Base-by-base conservation (phyloP, 495 filamentous ascomycete genomes). In the Chaetomium cochliodes region DNA sequence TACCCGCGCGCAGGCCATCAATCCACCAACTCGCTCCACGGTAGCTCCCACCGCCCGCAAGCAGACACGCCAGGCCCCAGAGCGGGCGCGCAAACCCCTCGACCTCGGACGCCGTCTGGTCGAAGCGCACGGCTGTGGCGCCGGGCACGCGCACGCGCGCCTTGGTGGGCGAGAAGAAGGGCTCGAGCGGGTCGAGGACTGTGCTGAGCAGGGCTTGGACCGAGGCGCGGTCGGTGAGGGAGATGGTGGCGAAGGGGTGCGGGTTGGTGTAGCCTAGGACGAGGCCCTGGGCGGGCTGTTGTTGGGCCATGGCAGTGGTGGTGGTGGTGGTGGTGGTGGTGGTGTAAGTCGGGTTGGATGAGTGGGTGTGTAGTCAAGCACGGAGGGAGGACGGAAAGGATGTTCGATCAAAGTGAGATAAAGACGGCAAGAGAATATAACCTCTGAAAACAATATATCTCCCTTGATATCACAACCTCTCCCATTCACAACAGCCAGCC, bases 1-100 rank as follows among this genome's bases (percentile, higher is more conserved):
- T 90, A 0, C 89, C 89, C 22, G 84, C 81, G 47, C 82, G 83
- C 47, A 92, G 79, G 15, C 90, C 90, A 47, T 85, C 77, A 16
- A 89, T 80, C 86, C 85, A 93, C 71, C 84, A 82, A 41, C 83
- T 75, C 0, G 85, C 83, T 15, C 84, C 85, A 37, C 75, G 72
- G 72, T 91, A 92, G 20, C 82, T 73, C 54, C 84, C 85, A 23
- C 85, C 84, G 3, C 89, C 89, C 5, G 82, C 87, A 4, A 92
- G 76, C 13, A 92, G 75, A 8, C 86, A 85, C 5, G 86, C 88
- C 18, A 92, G 75, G 8, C 86, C 90, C 89, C 89, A 92, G 33
- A 92, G 79, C 5, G 90, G 90, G 3, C 90, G 82, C 41, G 86
- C 87, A 72, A 87, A 87, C 1, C 90, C 90, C 75, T 93, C 90